Evolutionary conservation across 1,284 basidiomycete species (phyloP).

Genomic region (Neolentinus lepideus): DNA sequence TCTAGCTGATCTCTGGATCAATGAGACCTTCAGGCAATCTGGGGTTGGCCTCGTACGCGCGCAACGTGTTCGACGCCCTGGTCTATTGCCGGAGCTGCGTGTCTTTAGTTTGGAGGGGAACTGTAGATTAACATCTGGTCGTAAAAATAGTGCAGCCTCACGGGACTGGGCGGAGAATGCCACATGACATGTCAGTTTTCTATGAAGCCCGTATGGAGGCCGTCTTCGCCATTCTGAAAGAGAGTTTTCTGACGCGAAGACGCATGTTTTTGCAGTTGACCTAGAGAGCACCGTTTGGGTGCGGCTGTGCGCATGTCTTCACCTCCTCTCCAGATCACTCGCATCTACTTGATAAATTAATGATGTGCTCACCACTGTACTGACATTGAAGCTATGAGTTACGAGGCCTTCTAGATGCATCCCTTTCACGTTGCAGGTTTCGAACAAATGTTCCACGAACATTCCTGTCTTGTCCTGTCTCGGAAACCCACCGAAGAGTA

Average conservation of each 20-base stretch:
- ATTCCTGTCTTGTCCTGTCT: too few species aligned
- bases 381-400: too few species aligned
- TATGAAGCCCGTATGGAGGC: background rate
- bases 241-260: background rate
- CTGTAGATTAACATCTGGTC: background rate
- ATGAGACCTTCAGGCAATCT: too few species aligned
- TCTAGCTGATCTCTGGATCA: background rate
- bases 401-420: too few species aligned
- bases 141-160: background rate
- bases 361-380: too few species aligned
- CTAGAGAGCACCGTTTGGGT: too few species aligned
- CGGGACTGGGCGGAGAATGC: background rate
- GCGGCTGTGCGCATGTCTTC: too few species aligned
- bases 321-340: too few species aligned
- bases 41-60: background rate
- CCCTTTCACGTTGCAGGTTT: too few species aligned
- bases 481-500: too few species aligned
- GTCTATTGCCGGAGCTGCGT: background rate
- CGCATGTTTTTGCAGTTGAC: background rate
- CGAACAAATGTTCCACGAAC: too few species aligned
- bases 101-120: background rate
- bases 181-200: background rate
- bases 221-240: background rate
- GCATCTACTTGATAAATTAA: too few species aligned
- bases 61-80: background rate